These are phyloP conservation scores for Marvania coccoides DNA, from an alignment of 139 green algal species.

Conservation along the genomic window DNA sequence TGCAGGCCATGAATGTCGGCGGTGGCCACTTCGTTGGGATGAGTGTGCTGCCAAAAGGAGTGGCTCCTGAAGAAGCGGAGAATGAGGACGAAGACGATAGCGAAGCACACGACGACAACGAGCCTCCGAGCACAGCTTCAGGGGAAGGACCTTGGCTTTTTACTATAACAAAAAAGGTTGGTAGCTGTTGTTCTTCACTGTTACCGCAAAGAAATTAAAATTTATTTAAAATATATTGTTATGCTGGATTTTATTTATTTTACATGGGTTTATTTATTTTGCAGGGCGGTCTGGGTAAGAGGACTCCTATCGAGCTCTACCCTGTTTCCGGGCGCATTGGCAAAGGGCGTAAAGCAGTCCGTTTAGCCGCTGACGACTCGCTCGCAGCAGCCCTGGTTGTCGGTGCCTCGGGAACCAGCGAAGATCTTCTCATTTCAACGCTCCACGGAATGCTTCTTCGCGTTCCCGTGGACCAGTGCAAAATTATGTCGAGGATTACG, in stretches of 20 bases:
- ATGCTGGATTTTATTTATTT: no score
- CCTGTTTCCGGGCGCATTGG: conserved; percentile 4
- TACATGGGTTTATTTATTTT: conserved; percentile 20
- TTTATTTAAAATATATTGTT: no score
- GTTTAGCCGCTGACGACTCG: conserved; percentile 24
- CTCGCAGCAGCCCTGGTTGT: conserved; percentile 35
- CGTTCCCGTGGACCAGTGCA: conserved; percentile 13
- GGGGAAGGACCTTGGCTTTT: conserved; percentile 32
- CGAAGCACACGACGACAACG: conserved; percentile 3
- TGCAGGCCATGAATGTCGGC: conserved; percentile 32
- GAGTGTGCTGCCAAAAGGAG: conserved; percentile 29
- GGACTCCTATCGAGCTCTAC: conserved; percentile 30
- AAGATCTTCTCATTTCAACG: conserved; percentile 41
- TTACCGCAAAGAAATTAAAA: not conserved
- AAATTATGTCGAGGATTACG: not conserved
- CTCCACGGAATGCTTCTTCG: conserved; percentile 38
- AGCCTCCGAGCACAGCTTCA: not conserved
- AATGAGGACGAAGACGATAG: conserved; percentile 4
- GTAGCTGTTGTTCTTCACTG: not conserved
- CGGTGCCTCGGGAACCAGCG: not conserved
- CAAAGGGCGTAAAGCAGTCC: conserved; percentile 16
- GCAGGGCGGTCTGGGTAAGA: conserved; percentile 32
- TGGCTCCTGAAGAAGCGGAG: not conserved
- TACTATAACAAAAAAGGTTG: conserved; percentile 31
- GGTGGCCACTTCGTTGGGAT: conserved; percentile 38